Evolutionary conservation across 2,329 filamentous ascomycete species (phyloP), one percentile per base, ranked within the genome.

Genomic region (Calonectria fujianensis): DNA sequence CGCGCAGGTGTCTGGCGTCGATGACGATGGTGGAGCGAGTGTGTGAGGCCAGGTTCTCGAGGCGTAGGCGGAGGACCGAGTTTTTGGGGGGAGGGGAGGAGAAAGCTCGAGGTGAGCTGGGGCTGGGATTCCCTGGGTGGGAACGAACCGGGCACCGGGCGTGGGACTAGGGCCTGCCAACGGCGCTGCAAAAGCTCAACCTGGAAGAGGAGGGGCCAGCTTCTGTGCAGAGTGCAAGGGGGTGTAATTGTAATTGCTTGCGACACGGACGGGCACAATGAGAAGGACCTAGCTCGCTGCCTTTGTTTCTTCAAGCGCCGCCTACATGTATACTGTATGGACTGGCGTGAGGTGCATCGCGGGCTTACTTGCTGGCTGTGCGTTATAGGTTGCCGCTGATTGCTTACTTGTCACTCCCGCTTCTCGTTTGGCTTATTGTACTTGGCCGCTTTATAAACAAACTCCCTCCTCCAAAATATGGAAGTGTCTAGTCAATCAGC

Each of bases 121-220:
- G 69, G 57, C 69, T 70, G 35, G 69, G 59, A 70, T 70, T 63
- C 57, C 61, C 61, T 63, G 39, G 69, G 69, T 70, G 69, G 59
- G 69, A 52, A 65, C 59, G 69, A 52, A 65, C 59, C 45, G 41
- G 48, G 39, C 32, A 35, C 69, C 24, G 69, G 59, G 69, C 57
- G 45, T 54, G 45, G 69, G 57, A 63, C 68, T 63, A 70, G 54
- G 39, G 45, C 61, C 61, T 65, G 61, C 39, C 61, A 50, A 63
- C 35, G 61, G 61, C 41, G 32, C 37, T 50, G 39, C 39, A 65
- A 35, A 31, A 65, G 61, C 61, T 65, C 39, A 50, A 64, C 16
- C 39, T 27, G 41, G 61, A 50, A 32, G 61, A 65, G 31, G 61
- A 50, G 61, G 61, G 61, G 61, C 11, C 39, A 27, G 29, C 52